Base-by-base conservation (phyloP, 345 rosid species). In the Theobroma cacao region DNA sequence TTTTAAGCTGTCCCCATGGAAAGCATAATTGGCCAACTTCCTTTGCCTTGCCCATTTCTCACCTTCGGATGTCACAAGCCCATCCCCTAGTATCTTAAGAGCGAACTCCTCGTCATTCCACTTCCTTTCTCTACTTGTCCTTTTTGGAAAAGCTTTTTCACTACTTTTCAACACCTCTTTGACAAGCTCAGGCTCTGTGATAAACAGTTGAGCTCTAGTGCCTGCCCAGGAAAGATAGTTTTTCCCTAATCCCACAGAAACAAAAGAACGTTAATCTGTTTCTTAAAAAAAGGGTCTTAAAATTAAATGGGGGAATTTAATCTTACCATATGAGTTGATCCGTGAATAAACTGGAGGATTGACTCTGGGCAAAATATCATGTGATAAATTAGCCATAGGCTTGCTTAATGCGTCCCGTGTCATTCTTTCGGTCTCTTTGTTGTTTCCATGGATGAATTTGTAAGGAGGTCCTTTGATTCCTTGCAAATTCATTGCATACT, bases 381-480 rank as follows among this genome's bases (percentile, higher is more conserved):
- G 83, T 2, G 86, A 78, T 15, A 80, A 61, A 17, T 15, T 1
- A 45, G 80, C 74, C 79, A 72, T 52, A 30, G 85, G 82, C 17
- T 64, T 48, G 24, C 26, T 75, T 48, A 28, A 9, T 9, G 76
- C 77, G 75, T 78, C 67, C 6, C 26, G 43, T 40, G 43, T 75
- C 86, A 83, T 67, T 47, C 30, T 38, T 14, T 38, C 1, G 1
- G 66, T 66, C 33, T 87, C 85, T 62, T 75, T 83, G 67, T 76
- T 84, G 84, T 48, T 89, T 17, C 92, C 89, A 56, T 78, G 76
- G 68, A 84, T 17, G 56, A 89, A 84, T 34, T 17, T 79, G 75
- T 78, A 84, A 61, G 89, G 55, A 47, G 85, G 85, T 24, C 90
- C 89, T 26, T 20, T 65, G 74, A 86, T 79, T 50, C 86, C 82